These are phyloP conservation scores for Vaccinium myrtillus DNA, from an alignment of 148 eudicot species.

Conservation along the genomic window DNA sequence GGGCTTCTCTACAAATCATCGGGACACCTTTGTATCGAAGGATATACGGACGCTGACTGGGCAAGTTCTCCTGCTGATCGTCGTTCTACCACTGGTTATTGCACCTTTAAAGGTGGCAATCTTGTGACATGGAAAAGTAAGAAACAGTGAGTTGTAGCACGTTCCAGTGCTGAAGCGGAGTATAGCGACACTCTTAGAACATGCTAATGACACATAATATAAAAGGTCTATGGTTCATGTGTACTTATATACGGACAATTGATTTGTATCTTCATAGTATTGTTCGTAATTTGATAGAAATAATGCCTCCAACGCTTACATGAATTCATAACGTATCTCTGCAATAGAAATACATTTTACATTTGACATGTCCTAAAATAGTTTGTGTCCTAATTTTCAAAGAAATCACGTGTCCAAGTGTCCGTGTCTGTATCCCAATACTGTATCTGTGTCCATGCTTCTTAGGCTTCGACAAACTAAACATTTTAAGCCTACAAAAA, in stretches of 20 bases:
- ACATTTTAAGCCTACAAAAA: too few relatives aligned
- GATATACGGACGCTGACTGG: too few relatives aligned
- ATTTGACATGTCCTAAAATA: background rate
- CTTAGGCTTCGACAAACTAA: background rate
- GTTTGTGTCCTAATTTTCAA: background rate
- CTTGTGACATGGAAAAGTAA: too few relatives aligned
- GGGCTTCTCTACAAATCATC: too few relatives aligned
- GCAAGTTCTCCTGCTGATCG: too few relatives aligned
- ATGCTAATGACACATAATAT: background rate
- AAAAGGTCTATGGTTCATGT: background rate
- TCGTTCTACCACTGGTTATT: too few relatives aligned
- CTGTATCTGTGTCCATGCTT: background rate
- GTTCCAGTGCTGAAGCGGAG: too few relatives aligned
- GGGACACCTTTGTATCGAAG: too few relatives aligned
- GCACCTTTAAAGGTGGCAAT: too few relatives aligned
- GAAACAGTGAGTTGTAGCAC: too few relatives aligned
- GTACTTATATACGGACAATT: background rate
- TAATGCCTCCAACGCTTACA: background rate
- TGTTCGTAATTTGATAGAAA: background rate
- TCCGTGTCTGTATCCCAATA: background rate
- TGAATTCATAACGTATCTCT: background rate
- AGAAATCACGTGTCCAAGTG: background rate
- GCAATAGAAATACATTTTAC: background rate
- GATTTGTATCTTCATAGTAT: background rate
- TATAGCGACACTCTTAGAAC: background rate